These are phyloP conservation scores for Melianthus villosus DNA, from an alignment of 441 rosid genomes.

Conservation along the genomic window DNA sequence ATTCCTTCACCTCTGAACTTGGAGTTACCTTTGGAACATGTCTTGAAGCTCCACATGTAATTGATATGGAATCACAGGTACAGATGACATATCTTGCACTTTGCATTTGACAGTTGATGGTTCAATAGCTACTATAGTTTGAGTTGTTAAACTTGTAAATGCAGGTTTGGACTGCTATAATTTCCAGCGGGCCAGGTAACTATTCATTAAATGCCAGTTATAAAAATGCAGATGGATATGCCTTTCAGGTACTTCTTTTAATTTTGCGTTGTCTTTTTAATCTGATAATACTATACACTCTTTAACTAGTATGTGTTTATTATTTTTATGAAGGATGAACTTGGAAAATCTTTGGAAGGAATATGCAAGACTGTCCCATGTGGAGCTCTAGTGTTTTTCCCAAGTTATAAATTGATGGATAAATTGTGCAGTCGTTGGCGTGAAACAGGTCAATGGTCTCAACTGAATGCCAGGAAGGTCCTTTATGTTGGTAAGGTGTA, in stretches of 20 bases:
- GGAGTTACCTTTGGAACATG: constrained; percentile 84
- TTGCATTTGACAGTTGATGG: constrained; percentile 7
- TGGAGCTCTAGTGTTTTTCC: constrained; percentile 87
- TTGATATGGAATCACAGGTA: constrained; percentile 75
- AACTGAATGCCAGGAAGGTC: constrained; percentile 45
- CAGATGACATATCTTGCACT: constrained; percentile 4
- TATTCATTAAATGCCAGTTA: constrained; percentile 77
- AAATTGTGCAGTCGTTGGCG: constrained; percentile 78
- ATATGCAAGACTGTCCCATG: constrained; percentile 72
- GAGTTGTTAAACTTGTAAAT: constrained; percentile 14
- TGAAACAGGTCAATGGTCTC: constrained; percentile 84
- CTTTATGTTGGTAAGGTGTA: constrained; percentile 66
- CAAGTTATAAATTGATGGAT: constrained; percentile 95
- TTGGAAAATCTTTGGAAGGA: constrained; percentile 78
- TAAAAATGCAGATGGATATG: constrained; percentile 67
- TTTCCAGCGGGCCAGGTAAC: constrained; percentile 60
- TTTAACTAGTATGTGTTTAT: constrained; percentile 7
- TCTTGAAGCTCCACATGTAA: constrained; percentile 95
- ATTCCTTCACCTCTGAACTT: constrained; percentile 88
- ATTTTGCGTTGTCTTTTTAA: too few relatives aligned
- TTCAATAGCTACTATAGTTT: constrained; percentile 3
- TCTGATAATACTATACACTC: too few relatives aligned
- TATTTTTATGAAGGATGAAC: constrained; percentile 50
- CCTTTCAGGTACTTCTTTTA: constrained; percentile 71
- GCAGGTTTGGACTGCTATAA: constrained; percentile 71